Percentiles rank a stretch among this genome's conserved stretches.
Conservation (phyloP, 306 rosid species). For the Myrica gale region DNA sequence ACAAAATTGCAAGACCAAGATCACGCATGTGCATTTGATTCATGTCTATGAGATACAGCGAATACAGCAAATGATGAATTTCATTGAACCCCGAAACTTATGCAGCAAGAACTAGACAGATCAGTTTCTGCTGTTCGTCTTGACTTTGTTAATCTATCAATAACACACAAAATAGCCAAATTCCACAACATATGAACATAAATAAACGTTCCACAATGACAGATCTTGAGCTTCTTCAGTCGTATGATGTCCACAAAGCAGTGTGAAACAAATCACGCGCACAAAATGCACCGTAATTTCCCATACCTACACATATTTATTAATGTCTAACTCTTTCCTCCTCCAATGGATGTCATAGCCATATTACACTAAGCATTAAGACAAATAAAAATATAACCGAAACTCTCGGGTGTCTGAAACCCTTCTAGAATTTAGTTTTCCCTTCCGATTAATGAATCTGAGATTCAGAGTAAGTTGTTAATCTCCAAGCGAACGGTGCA, state of each 20-base stretch:
- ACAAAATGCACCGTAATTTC: too few species aligned
- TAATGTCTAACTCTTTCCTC: too few species aligned
- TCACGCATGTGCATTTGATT: too few species aligned
- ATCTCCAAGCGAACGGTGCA: not conserved
- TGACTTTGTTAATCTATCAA: not conserved
- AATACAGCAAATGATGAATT: not conserved
- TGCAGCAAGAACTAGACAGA: not conserved
- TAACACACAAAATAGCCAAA: too few species aligned
- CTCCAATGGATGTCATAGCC: too few species aligned
- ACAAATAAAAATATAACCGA: not conserved
- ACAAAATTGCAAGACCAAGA: too few species aligned
- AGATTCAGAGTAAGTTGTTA: not conserved
- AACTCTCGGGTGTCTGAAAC: not conserved
- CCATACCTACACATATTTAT: too few species aligned
- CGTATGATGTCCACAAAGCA: not conserved
- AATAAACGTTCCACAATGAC: not conserved
- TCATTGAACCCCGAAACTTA: not conserved
- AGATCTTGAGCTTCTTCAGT: not conserved
- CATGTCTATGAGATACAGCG: too few species aligned
- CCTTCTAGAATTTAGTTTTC: not conserved
- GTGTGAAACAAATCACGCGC: too few species aligned
- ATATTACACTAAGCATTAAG: too few species aligned
- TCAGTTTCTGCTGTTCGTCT: not conserved
- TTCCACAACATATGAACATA: not conserved
- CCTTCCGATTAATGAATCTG: not conserved